Percentiles rank a stretch among this genome's conserved stretches.
Conservation (phyloP, 306 rosid species). For the Trichosanthes truncata region DNA sequence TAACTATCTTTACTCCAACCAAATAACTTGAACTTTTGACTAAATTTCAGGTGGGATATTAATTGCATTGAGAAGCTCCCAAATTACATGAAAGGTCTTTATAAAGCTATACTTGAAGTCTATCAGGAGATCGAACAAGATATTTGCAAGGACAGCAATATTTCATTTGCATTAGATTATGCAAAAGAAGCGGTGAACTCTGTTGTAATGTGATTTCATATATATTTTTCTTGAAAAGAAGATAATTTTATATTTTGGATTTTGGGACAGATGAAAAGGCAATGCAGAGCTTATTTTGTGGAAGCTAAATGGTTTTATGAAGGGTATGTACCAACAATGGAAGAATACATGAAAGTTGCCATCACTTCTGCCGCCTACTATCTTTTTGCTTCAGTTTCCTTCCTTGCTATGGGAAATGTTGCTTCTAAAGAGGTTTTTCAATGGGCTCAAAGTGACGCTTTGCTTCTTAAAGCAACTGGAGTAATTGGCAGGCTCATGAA, state of each 20-base stretch:
- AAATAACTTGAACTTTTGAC: too few species aligned
- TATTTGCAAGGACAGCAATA: constrained; percentile 1
- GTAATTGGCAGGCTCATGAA: background rate
- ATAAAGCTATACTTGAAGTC: background rate
- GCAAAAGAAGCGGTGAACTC: constrained; percentile 15
- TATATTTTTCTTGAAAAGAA: background rate
- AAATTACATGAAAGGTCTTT: constrained; percentile 5
- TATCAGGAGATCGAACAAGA: constrained; percentile 13
- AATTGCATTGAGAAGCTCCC: background rate
- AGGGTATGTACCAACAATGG: constrained; percentile 17
- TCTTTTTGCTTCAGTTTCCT: background rate
- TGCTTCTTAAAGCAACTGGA: constrained; percentile 1
- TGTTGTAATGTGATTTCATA: background rate
- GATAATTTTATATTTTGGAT: background rate
- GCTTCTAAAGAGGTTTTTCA: constrained; percentile 2
- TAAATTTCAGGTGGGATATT: constrained; percentile 18
- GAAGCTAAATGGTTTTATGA: constrained; percentile 3
- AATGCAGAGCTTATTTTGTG: background rate
- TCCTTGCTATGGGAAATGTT: background rate
- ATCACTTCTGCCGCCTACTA: background rate
- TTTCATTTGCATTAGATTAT: background rate
- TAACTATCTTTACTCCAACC: too few species aligned
- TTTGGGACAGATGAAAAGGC: constrained; percentile 12
- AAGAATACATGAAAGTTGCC: constrained; percentile 17
- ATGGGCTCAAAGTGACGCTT: background rate